phyloP scores from a whole-genome alignment of 2,329 filamentous ascomycete genomes.

The Blastomyces parvus region DNA sequence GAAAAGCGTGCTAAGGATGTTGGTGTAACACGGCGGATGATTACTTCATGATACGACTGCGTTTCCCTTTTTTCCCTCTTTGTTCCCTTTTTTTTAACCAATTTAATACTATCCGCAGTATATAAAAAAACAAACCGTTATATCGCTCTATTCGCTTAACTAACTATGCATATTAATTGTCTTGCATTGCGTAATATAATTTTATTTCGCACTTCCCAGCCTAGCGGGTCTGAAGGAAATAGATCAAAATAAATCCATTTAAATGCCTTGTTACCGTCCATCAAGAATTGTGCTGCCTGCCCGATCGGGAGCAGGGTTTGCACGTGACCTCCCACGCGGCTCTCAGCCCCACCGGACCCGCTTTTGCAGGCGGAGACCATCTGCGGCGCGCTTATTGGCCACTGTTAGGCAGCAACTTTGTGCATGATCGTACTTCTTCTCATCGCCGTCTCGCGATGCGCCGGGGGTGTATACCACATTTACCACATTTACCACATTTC shows the following conservation, averaged over 20 bases:
- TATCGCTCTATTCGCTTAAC: too few relatives aligned
- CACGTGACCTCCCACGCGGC: neutral
- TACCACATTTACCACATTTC: neutral
- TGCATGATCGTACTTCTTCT: neutral
- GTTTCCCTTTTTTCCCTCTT: neutral
- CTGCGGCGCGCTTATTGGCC: constrained; percentile 5
- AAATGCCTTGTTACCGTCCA: neutral
- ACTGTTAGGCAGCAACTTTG: constrained; percentile 7
- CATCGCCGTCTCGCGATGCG: neutral
- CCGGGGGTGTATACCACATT: too few relatives aligned
- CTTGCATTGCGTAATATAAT: neutral
- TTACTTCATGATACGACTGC: constrained; percentile 20
- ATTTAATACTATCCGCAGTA: neutral
- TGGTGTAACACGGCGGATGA: constrained; percentile 30
- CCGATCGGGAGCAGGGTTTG: neutral
- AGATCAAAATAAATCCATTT: neutral
- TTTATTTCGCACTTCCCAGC: neutral
- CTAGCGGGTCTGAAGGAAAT: too few relatives aligned
- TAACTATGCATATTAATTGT: neutral
- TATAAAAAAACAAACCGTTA: too few relatives aligned
- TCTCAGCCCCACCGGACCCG: constrained; percentile 3
- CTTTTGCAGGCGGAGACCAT: constrained; percentile 6
- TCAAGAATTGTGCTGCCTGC: constrained; percentile 4
- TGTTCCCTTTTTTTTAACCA: neutral
- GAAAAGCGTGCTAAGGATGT: constrained; percentile 41